phyloP scores from a whole-genome alignment of 2,329 filamentous ascomycete genomes.

The Aspergillus costaricaensis region DNA sequence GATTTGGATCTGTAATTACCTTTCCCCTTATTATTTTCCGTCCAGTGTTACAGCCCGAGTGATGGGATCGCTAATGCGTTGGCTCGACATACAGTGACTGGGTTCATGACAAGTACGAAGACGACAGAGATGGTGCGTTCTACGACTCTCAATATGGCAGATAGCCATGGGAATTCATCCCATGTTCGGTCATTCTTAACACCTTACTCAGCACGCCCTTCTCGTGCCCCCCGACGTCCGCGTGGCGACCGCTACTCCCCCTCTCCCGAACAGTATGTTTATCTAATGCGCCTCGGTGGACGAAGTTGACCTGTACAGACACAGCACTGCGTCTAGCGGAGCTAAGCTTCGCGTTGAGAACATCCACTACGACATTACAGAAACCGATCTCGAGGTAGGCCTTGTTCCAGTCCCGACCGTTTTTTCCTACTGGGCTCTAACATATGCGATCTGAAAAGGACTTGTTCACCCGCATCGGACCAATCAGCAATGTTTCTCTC shows the following conservation, averaged over 20 bases:
- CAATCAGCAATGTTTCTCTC: slow-evolving; percentile 67
- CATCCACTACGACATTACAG: slow-evolving; percentile 86
- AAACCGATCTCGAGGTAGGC: slow-evolving; percentile 75
- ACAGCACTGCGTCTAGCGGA: slow-evolving; percentile 55
- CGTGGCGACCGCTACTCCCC: slow-evolving; percentile 38
- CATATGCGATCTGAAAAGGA: slow-evolving; percentile 55
- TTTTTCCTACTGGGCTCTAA: background rate
- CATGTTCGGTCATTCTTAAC: slow-evolving; percentile 22
- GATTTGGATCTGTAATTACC: slow-evolving; percentile 48
- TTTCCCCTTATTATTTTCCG: background rate
- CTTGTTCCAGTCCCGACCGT: background rate
- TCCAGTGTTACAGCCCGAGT: background rate
- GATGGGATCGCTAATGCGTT: slow-evolving; percentile 3
- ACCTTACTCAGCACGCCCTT: slow-evolving; percentile 41
- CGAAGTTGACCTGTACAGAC: slow-evolving; percentile 10
- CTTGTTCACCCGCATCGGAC: slow-evolving; percentile 77
- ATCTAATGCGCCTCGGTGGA: background rate
- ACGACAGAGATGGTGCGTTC: slow-evolving; percentile 59
- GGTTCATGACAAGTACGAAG: slow-evolving; percentile 90
- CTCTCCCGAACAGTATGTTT: slow-evolving; percentile 40
- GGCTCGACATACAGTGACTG: slow-evolving; percentile 66
- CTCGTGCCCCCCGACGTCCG: slow-evolving; percentile 45
- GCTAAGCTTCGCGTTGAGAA: slow-evolving; percentile 83
- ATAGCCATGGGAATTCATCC: background rate
- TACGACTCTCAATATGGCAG: slow-evolving; percentile 9